Evolutionary conservation across 441 rosid genomes (phyloP).

Genomic region (Erodium texanum): DNA sequence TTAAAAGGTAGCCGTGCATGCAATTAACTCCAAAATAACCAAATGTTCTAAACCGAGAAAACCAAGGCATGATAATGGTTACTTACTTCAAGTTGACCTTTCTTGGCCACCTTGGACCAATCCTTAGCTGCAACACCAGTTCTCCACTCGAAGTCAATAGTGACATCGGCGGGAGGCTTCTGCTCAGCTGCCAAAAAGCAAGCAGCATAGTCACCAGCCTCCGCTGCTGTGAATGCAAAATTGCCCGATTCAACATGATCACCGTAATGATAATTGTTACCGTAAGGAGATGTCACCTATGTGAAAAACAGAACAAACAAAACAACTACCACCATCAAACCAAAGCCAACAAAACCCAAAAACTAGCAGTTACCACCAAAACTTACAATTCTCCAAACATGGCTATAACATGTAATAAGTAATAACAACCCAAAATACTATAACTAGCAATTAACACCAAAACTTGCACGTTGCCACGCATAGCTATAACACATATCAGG

Average conservation of each 20-base stretch:
- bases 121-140: slow-evolving; percentile 71
- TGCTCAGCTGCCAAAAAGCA: slow-evolving; percentile 49
- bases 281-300: slow-evolving; percentile 61
- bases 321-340: background rate
- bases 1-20: background rate
- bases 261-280: slow-evolving; percentile 42
- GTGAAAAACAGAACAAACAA: background rate
- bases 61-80: background rate
- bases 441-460: background rate
- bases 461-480: background rate
- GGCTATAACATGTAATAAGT: background rate
- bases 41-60: background rate
- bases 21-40: background rate
- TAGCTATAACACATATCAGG: background rate
- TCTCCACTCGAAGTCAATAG: slow-evolving; percentile 73
- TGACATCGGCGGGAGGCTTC: slow-evolving; percentile 27
- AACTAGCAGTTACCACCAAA: background rate
- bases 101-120: slow-evolving; percentile 66
- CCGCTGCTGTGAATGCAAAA: slow-evolving; percentile 62
- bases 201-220: slow-evolving; percentile 51
- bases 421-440: background rate
- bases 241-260: slow-evolving; percentile 53
- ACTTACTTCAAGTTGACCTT: slow-evolving; percentile 60
- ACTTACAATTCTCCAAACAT: background rate
- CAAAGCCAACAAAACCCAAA: background rate